Conservation (phyloP, 2,329 filamentous ascomycete species). For the Dactylellina leptospora region DNA sequence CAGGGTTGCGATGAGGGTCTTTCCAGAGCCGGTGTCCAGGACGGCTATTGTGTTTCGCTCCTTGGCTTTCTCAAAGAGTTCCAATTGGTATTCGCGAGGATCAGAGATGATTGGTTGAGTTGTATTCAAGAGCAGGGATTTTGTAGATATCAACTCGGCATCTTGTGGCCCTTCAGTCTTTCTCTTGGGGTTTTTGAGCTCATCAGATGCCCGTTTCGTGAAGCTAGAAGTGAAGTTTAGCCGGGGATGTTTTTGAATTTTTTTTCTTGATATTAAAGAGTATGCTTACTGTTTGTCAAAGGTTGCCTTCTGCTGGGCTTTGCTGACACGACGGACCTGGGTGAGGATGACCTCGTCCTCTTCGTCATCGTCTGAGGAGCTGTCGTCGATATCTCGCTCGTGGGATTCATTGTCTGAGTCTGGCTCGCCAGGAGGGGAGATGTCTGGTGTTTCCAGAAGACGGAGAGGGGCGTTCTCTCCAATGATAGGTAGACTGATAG, state of each 20-base stretch:
- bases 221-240: constrained; percentile 11
- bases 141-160: constrained; percentile 30
- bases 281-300: constrained; percentile 46
- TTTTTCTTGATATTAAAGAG: neutral
- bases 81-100: constrained; percentile 88
- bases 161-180: constrained; percentile 17
- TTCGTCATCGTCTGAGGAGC: constrained; percentile 17
- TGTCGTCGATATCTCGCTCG: constrained; percentile 29
- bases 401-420: constrained; percentile 13
- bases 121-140: constrained; percentile 28
- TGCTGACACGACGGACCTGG: constrained; percentile 16
- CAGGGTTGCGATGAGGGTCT: constrained; percentile 93
- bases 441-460: neutral
- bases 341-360: constrained; percentile 16
- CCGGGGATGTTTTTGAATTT: neutral
- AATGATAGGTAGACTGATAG: neutral
- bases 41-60: constrained; percentile 88
- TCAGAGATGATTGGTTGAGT: constrained; percentile 72
- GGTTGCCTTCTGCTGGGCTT: constrained; percentile 28
- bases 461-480: neutral
- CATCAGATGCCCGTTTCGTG: constrained; percentile 25
- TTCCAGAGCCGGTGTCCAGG: constrained; percentile 91
- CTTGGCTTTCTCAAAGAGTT: constrained; percentile 89
- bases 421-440: neutral
- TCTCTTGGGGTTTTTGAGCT: constrained; percentile 22